Conservation (phyloP, 2,329 filamentous ascomycete species). For the Albophoma yamanashiensis region DNA sequence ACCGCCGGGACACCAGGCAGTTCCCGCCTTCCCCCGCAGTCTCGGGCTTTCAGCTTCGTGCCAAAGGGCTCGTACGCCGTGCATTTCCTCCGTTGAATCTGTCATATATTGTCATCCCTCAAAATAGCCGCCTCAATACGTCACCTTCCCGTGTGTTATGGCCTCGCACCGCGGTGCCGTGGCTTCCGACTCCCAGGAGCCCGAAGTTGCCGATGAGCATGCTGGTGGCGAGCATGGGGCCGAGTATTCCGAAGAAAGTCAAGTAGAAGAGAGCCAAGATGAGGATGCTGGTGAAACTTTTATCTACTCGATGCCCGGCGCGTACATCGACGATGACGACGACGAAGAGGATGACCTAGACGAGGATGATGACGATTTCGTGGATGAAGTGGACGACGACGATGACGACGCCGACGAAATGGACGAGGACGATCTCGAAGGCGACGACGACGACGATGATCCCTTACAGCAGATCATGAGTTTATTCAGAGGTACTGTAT, state of each 20-base stretch:
- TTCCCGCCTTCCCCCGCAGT: neutral
- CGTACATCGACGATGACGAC: conserved; percentile 9
- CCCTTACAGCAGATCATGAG: conserved; percentile 24
- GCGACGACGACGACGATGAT: conserved; percentile 12
- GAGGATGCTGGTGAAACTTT: neutral
- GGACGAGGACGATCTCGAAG: neutral
- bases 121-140: neutral
- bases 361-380: conserved; percentile 9
- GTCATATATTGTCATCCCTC: neutral
- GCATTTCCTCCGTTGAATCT: neutral
- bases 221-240: neutral
- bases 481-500: conserved; percentile 17
- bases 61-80: no score
- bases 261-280: neutral
- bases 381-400: conserved; percentile 1
- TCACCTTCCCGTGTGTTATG: neutral
- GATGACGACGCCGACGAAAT: conserved; percentile 11
- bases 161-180: neutral
- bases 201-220: neutral
- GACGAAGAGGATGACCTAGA: conserved; percentile 13
- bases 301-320: conserved; percentile 1
- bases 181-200: neutral
- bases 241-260: neutral
- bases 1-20: neutral
- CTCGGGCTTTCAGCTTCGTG: neutral